Base-by-base conservation (phyloP, 1,139 yeast genomes). In the Saccharomyces hybrid region DNA sequence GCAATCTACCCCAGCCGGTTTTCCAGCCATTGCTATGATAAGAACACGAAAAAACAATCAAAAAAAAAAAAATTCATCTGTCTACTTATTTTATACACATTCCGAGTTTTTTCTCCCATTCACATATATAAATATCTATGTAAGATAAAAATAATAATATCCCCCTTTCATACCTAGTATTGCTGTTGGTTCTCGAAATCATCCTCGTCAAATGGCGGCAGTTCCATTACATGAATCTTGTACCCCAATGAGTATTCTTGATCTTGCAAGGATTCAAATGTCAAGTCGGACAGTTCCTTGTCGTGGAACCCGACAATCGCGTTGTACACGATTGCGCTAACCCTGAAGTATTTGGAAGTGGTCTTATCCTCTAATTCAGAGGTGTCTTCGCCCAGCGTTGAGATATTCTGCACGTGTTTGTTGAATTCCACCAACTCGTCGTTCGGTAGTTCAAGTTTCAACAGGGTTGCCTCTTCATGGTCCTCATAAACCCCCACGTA, bases 401-500 rank as follows among this genome's bases (percentile, higher is more conserved):
- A 34, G 16, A 11, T 42, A 25, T 46, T 48, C 27, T 47, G 50
- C 41, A 51, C 28, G 7, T 34, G 46, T 4, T 46, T 31, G 28
- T 50, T 49, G 11, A 26, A 41, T 9, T 42, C 29, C 25, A 44
- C 25, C 50, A 32, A 23, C 16, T 27, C 46, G 8, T 23, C 31
- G 27, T 51, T 48, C 26, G 48, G 50, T 14, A 55, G 28, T 9
- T 44, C 49, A 0, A 58, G 44, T n/a, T 58, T 58, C 9, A 67
- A 58, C 28, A 58, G 61, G 25, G 62, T 52, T 42, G 59, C 55
- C 16, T 57, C 59, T 49, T 67, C 69, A 23, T 60, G 60, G 28
- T 62, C 66, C 47, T 69, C 71, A 52, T 67, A 69, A 5, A 69
- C 70, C 3, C 72, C 72, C 23, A 69, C 72, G 57, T 69, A 69